phyloP scores from a whole-genome alignment of 345 rosid genomes.

The Eucalyptus erythrocorys region DNA sequence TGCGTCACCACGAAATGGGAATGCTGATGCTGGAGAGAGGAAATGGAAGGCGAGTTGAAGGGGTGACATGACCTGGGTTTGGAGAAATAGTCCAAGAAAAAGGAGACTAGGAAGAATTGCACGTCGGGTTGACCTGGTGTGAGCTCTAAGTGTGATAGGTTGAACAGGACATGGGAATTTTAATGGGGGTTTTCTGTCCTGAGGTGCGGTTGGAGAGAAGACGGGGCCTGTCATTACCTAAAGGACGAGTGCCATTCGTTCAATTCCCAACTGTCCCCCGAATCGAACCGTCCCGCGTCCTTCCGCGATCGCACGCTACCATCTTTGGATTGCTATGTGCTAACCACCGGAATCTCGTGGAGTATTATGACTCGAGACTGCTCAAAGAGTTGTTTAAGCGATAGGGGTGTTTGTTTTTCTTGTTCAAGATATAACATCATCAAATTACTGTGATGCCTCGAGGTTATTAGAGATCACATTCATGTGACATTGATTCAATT shows the following conservation, averaged over 20 bases:
- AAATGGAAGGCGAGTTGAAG: neutral
- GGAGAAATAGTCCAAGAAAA: neutral
- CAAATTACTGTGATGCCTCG: neutral
- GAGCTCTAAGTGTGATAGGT: neutral
- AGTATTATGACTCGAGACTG: neutral
- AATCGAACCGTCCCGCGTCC: neutral
- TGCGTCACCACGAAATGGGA: neutral
- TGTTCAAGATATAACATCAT: neutral
- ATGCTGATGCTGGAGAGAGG: neutral
- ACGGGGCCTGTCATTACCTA: neutral
- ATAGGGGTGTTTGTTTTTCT: neutral
- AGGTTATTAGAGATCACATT: neutral
- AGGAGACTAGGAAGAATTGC: neutral
- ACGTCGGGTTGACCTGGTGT: neutral
- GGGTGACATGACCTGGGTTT: neutral
- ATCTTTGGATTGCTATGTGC: neutral
- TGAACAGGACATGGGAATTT: neutral
- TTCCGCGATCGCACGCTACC: neutral
- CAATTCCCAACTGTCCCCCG: neutral
- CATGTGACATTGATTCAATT: neutral
- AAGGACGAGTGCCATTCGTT: neutral
- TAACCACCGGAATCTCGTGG: neutral
- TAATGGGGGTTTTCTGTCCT: neutral
- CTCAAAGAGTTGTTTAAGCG: neutral
- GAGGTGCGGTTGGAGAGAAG: neutral